phyloP scores from a whole-genome alignment of 306 rosid genomes.

The Adenanthera pavonina region DNA sequence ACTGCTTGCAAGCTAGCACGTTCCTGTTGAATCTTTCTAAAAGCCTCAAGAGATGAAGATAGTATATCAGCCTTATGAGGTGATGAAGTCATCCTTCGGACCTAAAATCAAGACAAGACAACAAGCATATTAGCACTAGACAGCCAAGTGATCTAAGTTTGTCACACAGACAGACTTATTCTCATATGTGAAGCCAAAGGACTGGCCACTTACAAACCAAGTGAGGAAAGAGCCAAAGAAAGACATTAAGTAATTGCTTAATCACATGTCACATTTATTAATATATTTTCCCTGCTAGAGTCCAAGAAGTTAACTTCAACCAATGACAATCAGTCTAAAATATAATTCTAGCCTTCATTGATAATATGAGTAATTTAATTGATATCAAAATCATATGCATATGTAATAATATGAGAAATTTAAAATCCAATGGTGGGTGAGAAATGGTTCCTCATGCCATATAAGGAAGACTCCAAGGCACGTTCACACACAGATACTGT shows the following conservation, averaged over 20 bases:
- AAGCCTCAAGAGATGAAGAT: conserved; percentile 95
- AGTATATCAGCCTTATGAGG: conserved; percentile 97
- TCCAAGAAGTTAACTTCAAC: conserved; percentile 13
- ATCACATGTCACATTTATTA: conserved; percentile 5
- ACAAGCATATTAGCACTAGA: conserved; percentile 41
- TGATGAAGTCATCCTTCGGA: conserved; percentile 94
- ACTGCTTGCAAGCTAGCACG: conserved; percentile 62
- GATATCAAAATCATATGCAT: conserved; percentile 8
- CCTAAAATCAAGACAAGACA: conserved; percentile 63
- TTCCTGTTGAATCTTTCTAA: conserved; percentile 92
- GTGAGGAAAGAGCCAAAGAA: conserved; percentile 32
- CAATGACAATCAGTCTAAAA: conserved; percentile 31
- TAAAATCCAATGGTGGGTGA: conserved; percentile 28
- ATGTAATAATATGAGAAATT: conserved; percentile 12
- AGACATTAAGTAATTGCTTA: conserved; percentile 23
- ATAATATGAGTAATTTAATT: conserved; percentile 8
- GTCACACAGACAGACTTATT: conserved; percentile 13
- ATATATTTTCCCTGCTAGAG: conserved; percentile 4
- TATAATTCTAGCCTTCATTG: conserved; percentile 20
- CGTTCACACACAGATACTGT: not conserved
- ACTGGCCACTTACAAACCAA: conserved; percentile 21
- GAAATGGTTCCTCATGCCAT: conserved; percentile 28
- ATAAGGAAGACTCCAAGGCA: conserved; percentile 24
- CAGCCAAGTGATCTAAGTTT: conserved; percentile 33
- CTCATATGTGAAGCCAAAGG: conserved; percentile 35